Base-by-base conservation (phyloP, 163 green algal genomes). In the Volvox carteri region DNA sequence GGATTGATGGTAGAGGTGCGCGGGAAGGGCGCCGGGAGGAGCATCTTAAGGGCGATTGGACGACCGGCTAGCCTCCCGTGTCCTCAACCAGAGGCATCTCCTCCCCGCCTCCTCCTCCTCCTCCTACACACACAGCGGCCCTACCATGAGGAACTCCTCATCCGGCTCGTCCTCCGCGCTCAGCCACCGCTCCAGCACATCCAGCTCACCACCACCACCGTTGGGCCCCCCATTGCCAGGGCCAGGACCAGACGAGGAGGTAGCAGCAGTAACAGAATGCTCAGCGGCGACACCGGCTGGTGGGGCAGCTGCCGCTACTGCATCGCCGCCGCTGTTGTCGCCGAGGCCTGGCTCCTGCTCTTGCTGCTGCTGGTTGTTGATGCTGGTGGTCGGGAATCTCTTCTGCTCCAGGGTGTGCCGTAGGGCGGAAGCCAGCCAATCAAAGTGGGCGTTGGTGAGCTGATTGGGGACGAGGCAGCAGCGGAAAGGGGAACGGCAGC, bases 121-220 rank as follows among this genome's bases (percentile, higher is more conserved):
- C n/a, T n/a, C n/a, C n/a, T n/a, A n/a, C n/a, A n/a, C n/a, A n/a
- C n/a, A n/a, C n/a, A n/a, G n/a, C n/a, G n/a, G n/a, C n/a, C n/a
- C n/a, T n/a, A n/a, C n/a, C n/a, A n/a, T n/a, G n/a, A 92, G 48
- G 83, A 92, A 92, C 30, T 84, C 83, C 4, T 92, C 83, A 19
- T 92, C 83, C 12, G 75, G 62, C 75, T 90, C 88, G 28, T 92
- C 83, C 62, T 85, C 83, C 73, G 65, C 83, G 33, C 39, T 23
- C n/a, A 91, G 72, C 87, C 79, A 88, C 21, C 84, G 76, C 65
- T 90, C 56, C 65, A 90, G 58, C 30, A 87, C 35, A 23, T 72
- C 62, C 62, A 35, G 33, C 46, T 52, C 65, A 25, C 23, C 1
- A 0, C 46, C 19, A 8, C 46, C 8, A 16, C 33, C 75, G 7